Percentiles rank a stretch among this genome's conserved stretches.
Evolutionary conservation across 2,329 filamentous ascomycete genomes (phyloP).

Genomic region (Neofusicoccum sp.): DNA sequence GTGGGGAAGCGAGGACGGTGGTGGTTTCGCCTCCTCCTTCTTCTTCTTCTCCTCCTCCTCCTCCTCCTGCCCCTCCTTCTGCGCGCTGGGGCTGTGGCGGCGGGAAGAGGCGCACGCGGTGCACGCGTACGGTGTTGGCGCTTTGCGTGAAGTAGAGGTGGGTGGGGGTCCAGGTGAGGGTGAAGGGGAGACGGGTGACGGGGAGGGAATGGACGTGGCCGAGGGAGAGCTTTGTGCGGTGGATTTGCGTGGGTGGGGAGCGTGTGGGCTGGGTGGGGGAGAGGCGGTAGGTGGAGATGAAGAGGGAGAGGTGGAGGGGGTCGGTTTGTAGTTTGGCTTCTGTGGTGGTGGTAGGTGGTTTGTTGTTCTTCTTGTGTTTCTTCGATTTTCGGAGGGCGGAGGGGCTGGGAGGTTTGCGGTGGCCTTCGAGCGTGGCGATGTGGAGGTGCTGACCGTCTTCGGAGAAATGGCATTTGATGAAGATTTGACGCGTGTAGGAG

Average conservation of each 20-base stretch:
- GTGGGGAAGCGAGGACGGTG: background rate
- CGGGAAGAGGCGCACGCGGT: constrained; percentile 13
- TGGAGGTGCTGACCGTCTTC: constrained; percentile 21
- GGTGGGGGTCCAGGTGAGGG: constrained; percentile 22
- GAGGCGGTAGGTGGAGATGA: constrained; percentile 12
- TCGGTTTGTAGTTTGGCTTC: background rate
- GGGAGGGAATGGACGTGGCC: background rate
- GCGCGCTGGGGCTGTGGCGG: background rate
- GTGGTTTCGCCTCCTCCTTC: background rate
- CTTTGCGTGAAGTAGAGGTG: constrained; percentile 22
- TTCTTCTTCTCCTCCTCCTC: background rate
- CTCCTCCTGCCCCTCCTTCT: background rate
- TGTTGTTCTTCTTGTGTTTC: background rate
- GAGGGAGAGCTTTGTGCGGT: constrained; percentile 23
- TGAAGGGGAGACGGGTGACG: constrained; percentile 15
- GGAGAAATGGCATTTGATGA: constrained; percentile 25
- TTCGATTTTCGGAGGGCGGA: background rate
- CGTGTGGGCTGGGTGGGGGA: background rate
- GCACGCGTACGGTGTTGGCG: constrained; percentile 8
- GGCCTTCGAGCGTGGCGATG: constrained; percentile 23
- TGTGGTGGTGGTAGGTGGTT: background rate
- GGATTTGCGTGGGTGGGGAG: constrained; percentile 7
- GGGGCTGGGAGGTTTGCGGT: background rate
- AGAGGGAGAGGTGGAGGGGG: constrained; percentile 19
- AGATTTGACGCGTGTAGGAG: constrained; percentile 20